phyloP scores from a whole-genome alignment of 2,329 filamentous ascomycete genomes.

The Fusarium sp. region DNA sequence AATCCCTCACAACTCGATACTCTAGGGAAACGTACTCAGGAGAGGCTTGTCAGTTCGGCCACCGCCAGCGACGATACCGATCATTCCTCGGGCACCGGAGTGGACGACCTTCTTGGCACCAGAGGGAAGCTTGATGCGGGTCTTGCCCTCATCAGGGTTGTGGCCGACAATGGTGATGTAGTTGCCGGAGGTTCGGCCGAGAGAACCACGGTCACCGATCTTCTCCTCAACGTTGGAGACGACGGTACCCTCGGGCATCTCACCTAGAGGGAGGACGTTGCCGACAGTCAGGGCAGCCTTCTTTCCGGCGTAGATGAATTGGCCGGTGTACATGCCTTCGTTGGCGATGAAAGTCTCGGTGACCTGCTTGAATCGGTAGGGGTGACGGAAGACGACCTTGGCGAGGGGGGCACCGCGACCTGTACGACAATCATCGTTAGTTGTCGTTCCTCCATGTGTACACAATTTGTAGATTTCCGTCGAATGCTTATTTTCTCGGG shows the following conservation, averaged over 20 bases:
- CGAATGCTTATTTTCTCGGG: constrained; percentile 19
- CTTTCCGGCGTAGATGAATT: constrained; percentile 99
- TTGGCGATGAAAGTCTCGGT: constrained; percentile 99
- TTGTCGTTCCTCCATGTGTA: constrained; percentile 34
- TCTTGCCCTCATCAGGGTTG: constrained; percentile 99
- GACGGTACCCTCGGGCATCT: constrained; percentile 98
- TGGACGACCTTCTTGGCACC: constrained; percentile 99
- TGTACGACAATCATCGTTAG: constrained; percentile 46
- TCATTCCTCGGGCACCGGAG: constrained; percentile 95
- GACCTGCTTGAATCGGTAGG: constrained; percentile 97
- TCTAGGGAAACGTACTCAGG: constrained; percentile 75
- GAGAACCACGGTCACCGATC: constrained; percentile 93
- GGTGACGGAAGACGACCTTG: constrained; percentile 95
- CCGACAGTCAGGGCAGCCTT: constrained; percentile 96
- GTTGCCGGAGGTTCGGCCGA: constrained; percentile 98
- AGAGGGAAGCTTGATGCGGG: constrained; percentile 98
- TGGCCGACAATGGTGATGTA: constrained; percentile 98
- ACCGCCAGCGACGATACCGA: constrained; percentile 99
- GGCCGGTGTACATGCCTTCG: constrained; percentile 99
- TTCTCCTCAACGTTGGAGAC: constrained; percentile 99
- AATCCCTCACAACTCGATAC: not conserved
- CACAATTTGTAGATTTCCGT: constrained; percentile 27
- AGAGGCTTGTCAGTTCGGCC: constrained; percentile 99
- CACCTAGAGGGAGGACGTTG: constrained; percentile 94
- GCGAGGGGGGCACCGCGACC: constrained; percentile 95